Conservation (phyloP, 164 flowering plant species). For the Stephania cephalantha region DNA sequence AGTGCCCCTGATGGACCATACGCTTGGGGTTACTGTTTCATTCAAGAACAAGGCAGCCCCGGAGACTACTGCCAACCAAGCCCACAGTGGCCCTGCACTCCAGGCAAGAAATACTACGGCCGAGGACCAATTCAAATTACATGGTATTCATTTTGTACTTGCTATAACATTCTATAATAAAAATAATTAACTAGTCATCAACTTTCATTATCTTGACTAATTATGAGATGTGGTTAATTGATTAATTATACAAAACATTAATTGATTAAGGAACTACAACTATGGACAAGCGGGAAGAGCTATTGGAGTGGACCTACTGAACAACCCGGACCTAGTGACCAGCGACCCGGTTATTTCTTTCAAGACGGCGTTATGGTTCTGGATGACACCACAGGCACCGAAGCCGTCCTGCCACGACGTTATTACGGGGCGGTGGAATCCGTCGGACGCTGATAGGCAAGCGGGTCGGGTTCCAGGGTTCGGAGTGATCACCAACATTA, state of each 20-base stretch:
- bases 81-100: conserved; percentile 19
- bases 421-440: conserved; percentile 10
- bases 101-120: conserved; percentile 25
- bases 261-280: conserved; percentile 30
- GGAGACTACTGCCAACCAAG: conserved; percentile 9
- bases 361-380: conserved; percentile 40
- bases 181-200: no score
- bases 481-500: conserved; percentile 17
- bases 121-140: conserved; percentile 32
- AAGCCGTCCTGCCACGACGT: conserved; percentile 13
- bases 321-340: conserved; percentile 34
- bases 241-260: not conserved
- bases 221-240: not conserved
- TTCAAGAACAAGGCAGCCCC: conserved; percentile 9
- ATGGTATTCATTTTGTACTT: not conserved
- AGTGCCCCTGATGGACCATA: conserved; percentile 34
- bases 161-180: no score
- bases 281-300: conserved; percentile 32
- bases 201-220: not conserved
- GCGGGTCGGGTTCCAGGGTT: conserved; percentile 17
- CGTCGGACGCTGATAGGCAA: conserved; percentile 5
- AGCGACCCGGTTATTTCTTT: conserved; percentile 27
- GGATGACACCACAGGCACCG: conserved; percentile 26
- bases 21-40: conserved; percentile 28
- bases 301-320: conserved; percentile 16